phyloP scores from a whole-genome alignment of 1,284 basidiomycete species.

The Trichosporon faecale region DNA sequence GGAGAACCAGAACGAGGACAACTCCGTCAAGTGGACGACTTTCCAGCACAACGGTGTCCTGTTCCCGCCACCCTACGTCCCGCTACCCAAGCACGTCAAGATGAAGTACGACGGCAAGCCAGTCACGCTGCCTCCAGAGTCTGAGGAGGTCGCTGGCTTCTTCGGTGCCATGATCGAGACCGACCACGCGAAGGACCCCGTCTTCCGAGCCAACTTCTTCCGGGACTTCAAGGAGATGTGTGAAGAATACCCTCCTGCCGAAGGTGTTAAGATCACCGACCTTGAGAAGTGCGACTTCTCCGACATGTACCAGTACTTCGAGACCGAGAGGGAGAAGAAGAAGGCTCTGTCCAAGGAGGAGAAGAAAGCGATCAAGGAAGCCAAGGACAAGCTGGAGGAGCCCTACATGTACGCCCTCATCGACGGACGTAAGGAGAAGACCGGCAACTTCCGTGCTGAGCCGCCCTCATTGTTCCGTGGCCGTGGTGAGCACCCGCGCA shows the following conservation, averaged over 20 bases:
- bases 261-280: slow-evolving; percentile 65
- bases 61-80: slow-evolving; percentile 92
- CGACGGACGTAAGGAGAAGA: slow-evolving; percentile 94
- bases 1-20: slow-evolving; percentile 58
- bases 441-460: slow-evolving; percentile 97
- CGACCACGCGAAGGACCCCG: slow-evolving; percentile 83
- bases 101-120: slow-evolving; percentile 91
- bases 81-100: slow-evolving; percentile 78
- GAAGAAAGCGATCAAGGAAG: slow-evolving; percentile 84
- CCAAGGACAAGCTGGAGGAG: slow-evolving; percentile 76
- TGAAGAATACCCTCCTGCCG: slow-evolving; percentile 75
- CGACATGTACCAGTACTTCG: slow-evolving; percentile 91
- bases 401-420: slow-evolving; percentile 82
- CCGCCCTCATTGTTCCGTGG: slow-evolving; percentile 96
- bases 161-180: slow-evolving; percentile 91
- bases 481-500: slow-evolving; percentile 96
- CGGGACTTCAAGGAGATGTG: slow-evolving; percentile 78
- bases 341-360: slow-evolving; percentile 79
- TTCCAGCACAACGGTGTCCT: slow-evolving; percentile 91
- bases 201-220: slow-evolving; percentile 96
- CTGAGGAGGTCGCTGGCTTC: slow-evolving; percentile 97
- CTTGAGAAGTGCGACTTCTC: slow-evolving; percentile 89
- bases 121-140: slow-evolving; percentile 74
- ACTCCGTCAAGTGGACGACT: slow-evolving; percentile 82
- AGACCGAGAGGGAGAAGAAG: slow-evolving; percentile 87